phyloP scores from a whole-genome alignment of 306 rosid genomes.

The Medicago arabica region DNA sequence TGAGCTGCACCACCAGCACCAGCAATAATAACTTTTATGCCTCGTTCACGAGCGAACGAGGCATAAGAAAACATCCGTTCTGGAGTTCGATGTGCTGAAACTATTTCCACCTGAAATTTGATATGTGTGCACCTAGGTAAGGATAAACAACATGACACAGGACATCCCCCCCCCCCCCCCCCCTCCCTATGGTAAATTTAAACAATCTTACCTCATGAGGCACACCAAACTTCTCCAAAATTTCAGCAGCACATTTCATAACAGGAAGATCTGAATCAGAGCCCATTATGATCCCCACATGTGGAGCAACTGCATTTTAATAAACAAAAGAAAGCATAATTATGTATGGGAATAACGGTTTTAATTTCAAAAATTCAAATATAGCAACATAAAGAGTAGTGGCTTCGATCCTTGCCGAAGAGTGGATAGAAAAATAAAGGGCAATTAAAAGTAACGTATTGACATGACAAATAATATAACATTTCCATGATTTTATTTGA shows the following conservation, averaged over 20 bases:
- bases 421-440: too few relatives aligned
- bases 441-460: too few relatives aligned
- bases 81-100: constrained; percentile 94
- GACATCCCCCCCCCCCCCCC: neutral
- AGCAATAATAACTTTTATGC: constrained; percentile 85
- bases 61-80: constrained; percentile 82
- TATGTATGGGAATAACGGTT: constrained; percentile 17
- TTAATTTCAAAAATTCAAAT: constrained; percentile 19
- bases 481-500: too few relatives aligned
- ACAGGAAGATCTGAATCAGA: constrained; percentile 96
- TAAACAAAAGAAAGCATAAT: constrained; percentile 36
- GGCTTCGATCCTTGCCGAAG: too few relatives aligned
- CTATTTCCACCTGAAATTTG: constrained; percentile 72
- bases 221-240: constrained; percentile 70
- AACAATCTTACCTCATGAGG: constrained; percentile 70
- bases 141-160: constrained; percentile 18
- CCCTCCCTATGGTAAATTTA: neutral
- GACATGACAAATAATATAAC: too few relatives aligned
- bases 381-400: neutral
- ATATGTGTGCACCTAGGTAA: neutral
- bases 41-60: constrained; percentile 65
- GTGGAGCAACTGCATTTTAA: constrained; percentile 57
- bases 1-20: constrained; percentile 98
- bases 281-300: constrained; percentile 94
- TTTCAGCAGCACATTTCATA: constrained; percentile 87